phyloP scores from a whole-genome alignment of 768 basidiomycete species.

The Hygrocybe coccinea region DNA sequence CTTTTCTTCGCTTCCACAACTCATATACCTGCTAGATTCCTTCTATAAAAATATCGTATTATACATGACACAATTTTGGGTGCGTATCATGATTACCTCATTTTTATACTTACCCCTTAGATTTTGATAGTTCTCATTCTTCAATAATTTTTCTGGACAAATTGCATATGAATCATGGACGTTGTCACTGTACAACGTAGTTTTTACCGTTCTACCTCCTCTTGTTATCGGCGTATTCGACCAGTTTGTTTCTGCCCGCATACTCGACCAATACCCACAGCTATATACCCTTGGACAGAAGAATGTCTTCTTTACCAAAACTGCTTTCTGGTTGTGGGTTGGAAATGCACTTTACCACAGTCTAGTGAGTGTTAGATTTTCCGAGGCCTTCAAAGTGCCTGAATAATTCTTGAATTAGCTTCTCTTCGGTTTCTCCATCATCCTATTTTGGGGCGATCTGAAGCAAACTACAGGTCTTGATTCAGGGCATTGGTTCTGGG shows the following conservation, averaged over 20 bases:
- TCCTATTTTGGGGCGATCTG: constrained; percentile 91
- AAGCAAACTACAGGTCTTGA: constrained; percentile 76
- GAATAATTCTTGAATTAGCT: constrained; percentile 44
- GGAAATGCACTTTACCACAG: constrained; percentile 88
- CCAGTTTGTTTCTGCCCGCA: constrained; percentile 95
- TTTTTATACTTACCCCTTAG: constrained; percentile 1
- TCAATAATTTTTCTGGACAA: constrained; percentile 99
- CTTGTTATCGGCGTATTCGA: constrained; percentile 98
- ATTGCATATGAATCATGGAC: constrained; percentile 99
- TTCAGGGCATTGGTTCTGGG: constrained; percentile 98
- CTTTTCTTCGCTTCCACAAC: neutral
- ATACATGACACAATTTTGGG: constrained; percentile 99
- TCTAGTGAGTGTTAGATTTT: constrained; percentile 48
- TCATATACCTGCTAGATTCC: constrained; percentile 54
- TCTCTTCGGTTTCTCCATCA: constrained; percentile 80
- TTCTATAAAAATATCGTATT: constrained; percentile 99
- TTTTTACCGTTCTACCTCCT: constrained; percentile 94
- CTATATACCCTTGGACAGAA: constrained; percentile 90
- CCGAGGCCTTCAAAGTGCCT: neutral
- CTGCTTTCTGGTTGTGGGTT: constrained; percentile 90
- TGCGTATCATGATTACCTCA: constrained; percentile 28
- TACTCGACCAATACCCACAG: constrained; percentile 95
- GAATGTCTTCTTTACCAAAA: constrained; percentile 90
- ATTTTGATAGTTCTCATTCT: constrained; percentile 81
- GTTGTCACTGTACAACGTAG: constrained; percentile 90